Conservation (phyloP, 2,329 filamentous ascomycete genomes). For the Xylaria sp. region DNA sequence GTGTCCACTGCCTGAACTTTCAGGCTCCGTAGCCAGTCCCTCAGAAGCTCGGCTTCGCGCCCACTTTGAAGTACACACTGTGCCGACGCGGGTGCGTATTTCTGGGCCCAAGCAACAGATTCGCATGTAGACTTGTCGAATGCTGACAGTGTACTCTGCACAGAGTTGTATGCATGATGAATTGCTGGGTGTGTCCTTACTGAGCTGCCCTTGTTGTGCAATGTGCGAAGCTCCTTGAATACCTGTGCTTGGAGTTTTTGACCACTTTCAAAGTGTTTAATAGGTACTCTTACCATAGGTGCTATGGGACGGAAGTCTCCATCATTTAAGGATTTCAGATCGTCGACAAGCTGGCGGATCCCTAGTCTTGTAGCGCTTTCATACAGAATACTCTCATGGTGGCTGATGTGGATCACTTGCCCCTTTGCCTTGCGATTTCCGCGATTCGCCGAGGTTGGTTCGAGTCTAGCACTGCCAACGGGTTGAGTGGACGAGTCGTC, state of each 20-base stretch:
- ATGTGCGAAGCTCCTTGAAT: conserved; percentile 57
- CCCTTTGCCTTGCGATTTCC: conserved; percentile 63
- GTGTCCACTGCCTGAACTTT: conserved; percentile 81
- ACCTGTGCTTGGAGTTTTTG: conserved; percentile 63
- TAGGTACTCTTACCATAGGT: conserved; percentile 64
- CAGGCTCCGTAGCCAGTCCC: conserved; percentile 82
- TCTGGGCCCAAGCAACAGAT: conserved; percentile 78
- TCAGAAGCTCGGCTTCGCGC: conserved; percentile 75
- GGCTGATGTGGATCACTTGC: conserved; percentile 54
- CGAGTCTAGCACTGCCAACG: background rate
- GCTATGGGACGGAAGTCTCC: conserved; percentile 60
- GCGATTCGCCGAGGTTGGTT: background rate
- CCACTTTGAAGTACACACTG: conserved; percentile 80
- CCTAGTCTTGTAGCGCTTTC: conserved; percentile 54
- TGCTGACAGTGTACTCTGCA: conserved; percentile 74
- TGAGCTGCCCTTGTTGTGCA: conserved; percentile 25
- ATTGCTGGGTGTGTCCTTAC: conserved; percentile 67
- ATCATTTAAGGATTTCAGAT: conserved; percentile 51
- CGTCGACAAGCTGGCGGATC: conserved; percentile 50
- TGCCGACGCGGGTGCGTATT: conserved; percentile 80
- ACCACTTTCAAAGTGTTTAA: conserved; percentile 68
- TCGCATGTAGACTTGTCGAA: conserved; percentile 86
- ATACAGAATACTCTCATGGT: conserved; percentile 58
- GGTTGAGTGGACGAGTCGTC: conserved; percentile 49
- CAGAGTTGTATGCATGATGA: conserved; percentile 65